Base-by-base conservation (phyloP, 352 stramenopile genomes). In the Thraustochytrium striatum region DNA sequence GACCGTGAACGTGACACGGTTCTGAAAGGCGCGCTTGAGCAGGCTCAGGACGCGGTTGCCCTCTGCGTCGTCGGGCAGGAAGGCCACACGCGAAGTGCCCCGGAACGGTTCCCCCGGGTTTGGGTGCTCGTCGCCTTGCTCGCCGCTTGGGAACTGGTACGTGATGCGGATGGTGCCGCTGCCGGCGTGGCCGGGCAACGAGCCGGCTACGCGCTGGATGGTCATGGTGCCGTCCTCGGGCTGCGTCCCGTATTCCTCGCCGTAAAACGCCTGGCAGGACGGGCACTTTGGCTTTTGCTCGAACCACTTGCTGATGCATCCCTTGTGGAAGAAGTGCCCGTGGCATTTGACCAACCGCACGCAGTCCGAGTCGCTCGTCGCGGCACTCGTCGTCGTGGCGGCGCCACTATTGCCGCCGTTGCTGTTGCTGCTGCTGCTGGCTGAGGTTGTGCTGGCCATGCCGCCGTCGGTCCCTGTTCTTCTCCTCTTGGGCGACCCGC, bases 31-130 rank as follows among this genome's bases (percentile, higher is more conserved):
- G 21, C 35, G 36, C 43, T 79, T 21, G 35, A 83, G 55, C 11
- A 75, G 44, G 8, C 9, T 5, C 16, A 68, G 52, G 21, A 32
- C 28, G 7, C 62, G 57, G 43, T 72, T 72, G 1, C 79, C 79
- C 30, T 83, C 55, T 21, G 50, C 70, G n/a, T 70, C 75, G 28
- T 79, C 58, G 16, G 79, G 79, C 47, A 82, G 41, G 55, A 82
- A 83, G 0, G 58, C 57, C 41, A 19, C 9, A 5, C 79, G 72
- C 19, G 35, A 47, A 3, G 79, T 83, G 21, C 79, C 79, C 8
- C 43, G 28, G 57, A 44, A 83, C 7, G 3, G 43, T 25, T 11
- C 3, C 13, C 79, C 79, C 8, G 79, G 79, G 36, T 78, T 52
- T 43, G 72, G 72, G 30, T 82, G 72, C 16, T 79, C 55, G 1